Base-by-base conservation (phyloP, 306 rosid species). In the Macrotyloma uniflorum region DNA sequence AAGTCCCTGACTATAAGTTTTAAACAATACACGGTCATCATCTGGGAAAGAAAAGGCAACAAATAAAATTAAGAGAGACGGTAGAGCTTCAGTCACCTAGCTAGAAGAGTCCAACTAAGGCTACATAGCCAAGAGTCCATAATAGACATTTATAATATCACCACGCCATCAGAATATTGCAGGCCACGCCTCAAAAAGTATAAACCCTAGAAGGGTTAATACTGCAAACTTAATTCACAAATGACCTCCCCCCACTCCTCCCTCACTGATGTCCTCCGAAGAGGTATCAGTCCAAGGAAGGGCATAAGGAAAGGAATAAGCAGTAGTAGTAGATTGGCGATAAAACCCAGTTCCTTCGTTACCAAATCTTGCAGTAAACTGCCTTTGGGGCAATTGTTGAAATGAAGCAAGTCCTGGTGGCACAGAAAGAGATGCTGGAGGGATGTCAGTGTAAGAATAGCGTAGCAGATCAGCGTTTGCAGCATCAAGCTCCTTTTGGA, bases 401-500 rank as follows among this genome's bases (percentile, higher is more conserved):
- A 85, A 18, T 14, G 85, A 71, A 28, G 76, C 15, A 3, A 85
- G 23, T 24, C 75, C 83, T n/a, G 82, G 83, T 12, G 81, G 86
- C 30, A 76, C 70, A 11, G 92, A 78, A 67, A 84, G 77, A 15
- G 85, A 23, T 4, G 86, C 30, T 0, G 89, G 84, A 45, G 83
- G 64, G 73, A 94, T 73, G 15, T 92, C 97, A 32, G 18, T 65
- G 83, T 91, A 90, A 12, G 99, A 95, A 18, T 35, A 93, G 40
- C 98, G 97, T 45, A 92, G 83, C 14, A 95, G 89, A 70, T 95
- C 97, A 1, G 96, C 80, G 72, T 95, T 95, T 0, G 98, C 99
- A 5, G 89, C 84, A 16, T 95, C 99, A 9, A 95, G 98, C 40
- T 95, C 98, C 83, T 95, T 95, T 26, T 95, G 98, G 45, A 95